Evolutionary conservation across 2,329 filamentous ascomycete genomes (phyloP), one percentile per base, ranked within the genome.

Genomic region (Cladosporium halotolerans): DNA sequence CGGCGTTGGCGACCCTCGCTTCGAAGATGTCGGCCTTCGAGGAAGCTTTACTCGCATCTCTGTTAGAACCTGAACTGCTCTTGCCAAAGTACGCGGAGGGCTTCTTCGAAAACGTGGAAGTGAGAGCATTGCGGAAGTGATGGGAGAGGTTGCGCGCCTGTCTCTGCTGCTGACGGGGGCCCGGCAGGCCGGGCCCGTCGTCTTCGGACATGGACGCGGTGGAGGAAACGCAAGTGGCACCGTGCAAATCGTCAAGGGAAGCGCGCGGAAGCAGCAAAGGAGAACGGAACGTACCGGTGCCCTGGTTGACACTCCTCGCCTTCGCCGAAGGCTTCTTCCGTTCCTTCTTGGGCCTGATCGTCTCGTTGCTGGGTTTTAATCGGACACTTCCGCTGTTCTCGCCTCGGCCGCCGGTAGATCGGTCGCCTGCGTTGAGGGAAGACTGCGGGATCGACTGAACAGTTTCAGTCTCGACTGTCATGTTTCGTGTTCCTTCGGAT

Each of bases 11-110:
- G 61, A 99, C 90, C 67, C 95, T 95, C 61, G 91, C 90, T 74
- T 97, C 93, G 68, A 99, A 99, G 48, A 97, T 90, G 71, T 99
- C 93, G 67, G 93, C 92, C 75, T 97, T 97, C 56, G 91, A 95
- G 13, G 90, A 93, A 56, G 85, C 89, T 85, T 51, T 45, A 50
- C 43, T 45, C 52, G 46, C 40, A 18, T 38, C 56, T 43, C 52
- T 59, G 60, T 66, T 59, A 64, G 63, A 62, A 43, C 59, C 51
- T 55, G 46, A 57, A 53, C 55, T 58, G 55, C 58, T 53, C 57
- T 63, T 55, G 53, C 51, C 40, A 34, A 50, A 50, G 10, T 41
- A 50, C 47, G 42, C 31, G 39, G 48, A 51, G 11, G 40, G 40
- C 32, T 43, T 36, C 31, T 38, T 43, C 31, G 39, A 28, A 18